Evolutionary conservation across 805 yeast species (phyloP), one percentile per base, ranked within the genome.

Genomic region (Grigorovia jiainica): DNA sequence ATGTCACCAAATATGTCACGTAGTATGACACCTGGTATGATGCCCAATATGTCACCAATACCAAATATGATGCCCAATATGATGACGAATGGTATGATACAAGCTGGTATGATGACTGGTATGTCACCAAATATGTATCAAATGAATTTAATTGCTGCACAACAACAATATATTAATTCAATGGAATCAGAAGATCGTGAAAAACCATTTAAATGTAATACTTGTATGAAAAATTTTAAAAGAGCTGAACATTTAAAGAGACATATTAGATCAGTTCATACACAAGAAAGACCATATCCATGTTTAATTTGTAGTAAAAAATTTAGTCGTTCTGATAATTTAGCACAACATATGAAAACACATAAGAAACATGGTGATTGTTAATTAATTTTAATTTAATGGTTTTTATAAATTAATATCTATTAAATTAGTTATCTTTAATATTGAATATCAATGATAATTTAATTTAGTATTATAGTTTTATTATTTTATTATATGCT

Each of bases 161-260:
- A 35, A 35, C 38, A 23, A 24, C 30, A 34, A n/a, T 7, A 35
- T 15, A 24, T 35, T 5, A 27, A 35, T 24, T 24, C 27, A 18
- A n/a, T 35, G 18, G 20, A 24, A 39, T 6, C 25, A 24, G 59
- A 51, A 16, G 62, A 53, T 27, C 53, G 46, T 19, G 67, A 63
- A 10, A 67, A 65, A 47, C 65, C 66, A 24, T 63, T 63, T 49
- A 51, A 51, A 19, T 71, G 71, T 44, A 47, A 49, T 7, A 51
- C 56, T 9, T 71, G 75, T 46, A 46, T 52, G 1, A 70, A 68
- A 49, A 52, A 54, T 3, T 80, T 81, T 59, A 74, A 73, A 48
- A 68, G 85, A 47, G 76, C 76, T 50, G 85, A 81, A 45, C 85
- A 79, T 55, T 63, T 79, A 53, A 78, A 77, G 55, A 63, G 87